A percentile compares a stretch with the other conserved stretches of the same genome.
Evolutionary conservation across 2,329 filamentous ascomycete genomes (phyloP).

Genomic region (Trichophyton rubrum): DNA sequence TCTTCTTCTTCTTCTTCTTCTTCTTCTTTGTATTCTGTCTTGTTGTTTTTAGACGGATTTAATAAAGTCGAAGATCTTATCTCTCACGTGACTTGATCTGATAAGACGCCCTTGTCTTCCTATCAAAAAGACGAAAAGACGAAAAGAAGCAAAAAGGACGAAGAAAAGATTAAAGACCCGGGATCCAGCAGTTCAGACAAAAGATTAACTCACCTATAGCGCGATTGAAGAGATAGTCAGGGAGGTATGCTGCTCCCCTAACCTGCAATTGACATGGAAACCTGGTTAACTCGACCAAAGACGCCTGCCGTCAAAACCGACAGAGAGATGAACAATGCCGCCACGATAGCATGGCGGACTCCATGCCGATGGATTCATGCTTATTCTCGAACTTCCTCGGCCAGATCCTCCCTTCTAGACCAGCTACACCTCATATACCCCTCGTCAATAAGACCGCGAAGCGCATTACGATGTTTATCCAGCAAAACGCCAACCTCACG

Average conservation of each 20-base stretch:
- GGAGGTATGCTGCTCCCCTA: neutral
- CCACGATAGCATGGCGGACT: constrained; percentile 30
- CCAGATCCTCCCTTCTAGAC: neutral
- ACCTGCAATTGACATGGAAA: too few relatives aligned
- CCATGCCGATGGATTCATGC: constrained; percentile 19
- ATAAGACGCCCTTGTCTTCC: neutral
- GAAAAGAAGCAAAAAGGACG: neutral
- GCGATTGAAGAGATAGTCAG: neutral
- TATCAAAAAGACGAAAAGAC: neutral
- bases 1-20: neutral
- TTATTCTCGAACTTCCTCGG: neutral
- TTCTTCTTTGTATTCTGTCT: neutral
- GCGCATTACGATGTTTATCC: neutral
- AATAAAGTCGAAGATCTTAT: neutral
- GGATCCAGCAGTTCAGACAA: neutral
- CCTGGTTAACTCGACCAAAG: too few relatives aligned
- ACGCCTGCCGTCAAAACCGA: neutral
- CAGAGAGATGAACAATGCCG: constrained; percentile 30
- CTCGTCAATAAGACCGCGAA: neutral
- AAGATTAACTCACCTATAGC: neutral
- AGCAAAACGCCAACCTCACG: neutral
- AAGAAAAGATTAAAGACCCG: neutral
- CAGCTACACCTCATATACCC: neutral
- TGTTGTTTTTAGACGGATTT: neutral
- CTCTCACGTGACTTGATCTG: neutral